Base-by-base conservation (phyloP, 768 basidiomycete species). In the Panaeolus cyanescens region DNA sequence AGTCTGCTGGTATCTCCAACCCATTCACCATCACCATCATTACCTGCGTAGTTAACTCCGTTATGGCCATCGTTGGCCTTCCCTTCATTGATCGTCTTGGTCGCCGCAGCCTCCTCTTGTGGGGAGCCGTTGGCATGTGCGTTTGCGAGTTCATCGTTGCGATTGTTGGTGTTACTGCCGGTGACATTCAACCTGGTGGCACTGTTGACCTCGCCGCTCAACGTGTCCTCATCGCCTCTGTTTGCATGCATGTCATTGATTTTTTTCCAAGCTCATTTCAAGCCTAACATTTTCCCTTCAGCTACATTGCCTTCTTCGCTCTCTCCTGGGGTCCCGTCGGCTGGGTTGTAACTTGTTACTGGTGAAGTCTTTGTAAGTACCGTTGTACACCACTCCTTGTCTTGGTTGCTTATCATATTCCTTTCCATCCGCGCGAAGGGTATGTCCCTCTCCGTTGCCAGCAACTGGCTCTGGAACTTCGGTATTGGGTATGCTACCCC, bases 61-160 rank as follows among this genome's bases (percentile, higher is more conserved):
- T 80, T 72, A 91, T 88, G 75, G 95, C 94, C 55, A 77, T 92
- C 32, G 77, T 89, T 59, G 90, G 90, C 34, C 84, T 94, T 72
- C 91, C 82, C 71, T 83, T 87, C 67, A 86, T 95, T 63, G 93
- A 96, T 71, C 81, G 81, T 50, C 81, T 91, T 69, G 93, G 93
- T 60, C 91, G 93, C 67, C 86, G 93, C 58, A 81, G 83, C 32
- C 83, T 95, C 55, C 83, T 94, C 55, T 78, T 93, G 70, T 83
- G 85, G 64, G 93, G 93, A 66, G 92, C 93, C 32, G 71, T 81
- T 57, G 87, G 89, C 63, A 95, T 95, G 93, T 80, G 85, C 64
- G 62, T 93, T 70, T 93, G 91, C 81, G 90, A 95, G 75, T 93
- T 81, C 79, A 83, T 94, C 69, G 82, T 92, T 63, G 70, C 78